A percentile compares a stretch with the other conserved stretches of the same genome.
phyloP scores from a whole-genome alignment of 2,329 filamentous ascomycete species.

The Botrytis deweyae region DNA sequence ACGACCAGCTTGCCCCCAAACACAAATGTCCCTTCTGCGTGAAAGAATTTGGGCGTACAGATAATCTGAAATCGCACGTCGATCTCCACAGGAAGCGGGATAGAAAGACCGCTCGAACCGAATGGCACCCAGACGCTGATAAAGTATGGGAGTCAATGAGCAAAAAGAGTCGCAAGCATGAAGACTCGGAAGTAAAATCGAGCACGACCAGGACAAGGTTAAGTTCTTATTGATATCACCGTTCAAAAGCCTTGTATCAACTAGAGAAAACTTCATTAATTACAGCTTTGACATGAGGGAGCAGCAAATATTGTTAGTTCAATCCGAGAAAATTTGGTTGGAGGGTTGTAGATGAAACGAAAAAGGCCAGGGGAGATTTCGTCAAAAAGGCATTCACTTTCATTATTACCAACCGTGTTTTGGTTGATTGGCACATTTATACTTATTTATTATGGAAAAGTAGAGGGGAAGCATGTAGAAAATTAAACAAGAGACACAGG shows the following conservation, averaged over 20 bases:
- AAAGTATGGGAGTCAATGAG: neutral
- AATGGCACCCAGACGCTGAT: conserved; percentile 22
- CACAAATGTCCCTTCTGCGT: conserved; percentile 31
- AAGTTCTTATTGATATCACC: neutral
- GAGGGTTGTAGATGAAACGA: conserved; percentile 7
- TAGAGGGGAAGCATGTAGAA: neutral
- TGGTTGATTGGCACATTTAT: conserved; percentile 11
- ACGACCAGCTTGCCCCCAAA: conserved; percentile 27
- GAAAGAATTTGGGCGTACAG: conserved; percentile 29
- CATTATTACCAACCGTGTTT: neutral
- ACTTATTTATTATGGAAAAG: neutral
- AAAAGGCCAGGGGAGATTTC: neutral
- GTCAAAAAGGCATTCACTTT: conserved; percentile 1
- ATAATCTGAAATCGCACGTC: conserved; percentile 34
- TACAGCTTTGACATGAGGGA: neutral
- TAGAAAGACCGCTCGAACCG: conserved; percentile 25
- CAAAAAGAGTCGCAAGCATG: conserved; percentile 10
- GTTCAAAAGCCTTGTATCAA: neutral
- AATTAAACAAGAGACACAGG: neutral
- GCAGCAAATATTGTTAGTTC: neutral
- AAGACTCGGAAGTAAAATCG: neutral
- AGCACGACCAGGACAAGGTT: neutral
- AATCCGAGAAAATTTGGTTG: neutral
- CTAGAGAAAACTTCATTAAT: neutral
- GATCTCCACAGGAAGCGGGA: conserved; percentile 23